Base-by-base conservation (phyloP, 768 basidiomycete species). In the Favolaschia claudopus region DNA sequence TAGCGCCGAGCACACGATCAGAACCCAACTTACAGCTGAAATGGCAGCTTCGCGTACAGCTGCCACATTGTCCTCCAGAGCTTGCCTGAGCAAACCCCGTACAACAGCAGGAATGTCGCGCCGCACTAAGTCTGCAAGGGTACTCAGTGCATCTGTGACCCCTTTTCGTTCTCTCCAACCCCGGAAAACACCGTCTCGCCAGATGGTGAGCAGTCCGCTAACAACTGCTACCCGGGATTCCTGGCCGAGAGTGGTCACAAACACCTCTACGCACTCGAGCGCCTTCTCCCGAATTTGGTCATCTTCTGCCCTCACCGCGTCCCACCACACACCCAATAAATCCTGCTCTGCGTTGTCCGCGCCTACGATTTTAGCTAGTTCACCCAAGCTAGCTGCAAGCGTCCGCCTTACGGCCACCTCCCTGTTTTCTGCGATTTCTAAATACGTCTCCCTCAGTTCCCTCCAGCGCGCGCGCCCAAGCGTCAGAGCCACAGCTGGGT, bases 401-500 rank as follows among this genome's bases (percentile, higher is more conserved):
- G 93, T 92, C 46, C 85, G 84, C 22, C 88, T 85, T 22, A 96
- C 89, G 58, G 89, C 88, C 36, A 78, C 70, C 8, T 82, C 80
- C 17, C 77, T 77, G 67, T 87, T 83, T n/a, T 79, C 74, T 25
- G 90, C 81, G 17, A 99, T 80, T 9, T 81, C 75, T 19, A 83
- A 72, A 75, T 96, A 96, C 39, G 85, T 75, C 4, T 82, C 81
- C 19, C 89, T 84, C 22, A 99, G 74, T 55, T 89, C 85, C 29
- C 52, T 64, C 96, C 96, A 99, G 40, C 92, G 83, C 1, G 75
- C 73, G 13, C 77, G 76, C 5, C 96, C 96, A 25, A 97, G 78
- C 0, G 95, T 91, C 6, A 95, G 80, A 4, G 88, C 86, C 8
- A 98, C 92, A 7, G 95, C 96, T 22, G 96, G 96, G 69, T 92